These are phyloP conservation scores for Boletus subparvulus DNA, from an alignment of 768 basidiomycete genomes.

Conservation along the genomic window DNA sequence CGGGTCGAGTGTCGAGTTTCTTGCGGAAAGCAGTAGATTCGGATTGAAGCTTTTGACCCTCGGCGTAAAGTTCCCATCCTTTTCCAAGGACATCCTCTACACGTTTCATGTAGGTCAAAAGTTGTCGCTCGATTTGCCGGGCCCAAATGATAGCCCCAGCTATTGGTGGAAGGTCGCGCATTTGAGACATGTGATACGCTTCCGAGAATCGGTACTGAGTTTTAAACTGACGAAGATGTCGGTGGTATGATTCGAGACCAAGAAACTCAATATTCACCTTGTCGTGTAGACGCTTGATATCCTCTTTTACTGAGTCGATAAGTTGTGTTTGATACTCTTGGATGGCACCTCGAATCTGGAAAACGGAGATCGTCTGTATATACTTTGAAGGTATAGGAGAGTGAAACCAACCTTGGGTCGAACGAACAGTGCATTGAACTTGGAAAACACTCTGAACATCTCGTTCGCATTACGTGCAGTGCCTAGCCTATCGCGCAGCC, in stretches of 20 bases:
- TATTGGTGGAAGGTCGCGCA: constrained; percentile 98
- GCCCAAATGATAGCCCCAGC: constrained; percentile 99
- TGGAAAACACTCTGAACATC: constrained; percentile 99
- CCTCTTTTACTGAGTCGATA: constrained; percentile 98
- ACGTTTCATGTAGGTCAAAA: constrained; percentile 96
- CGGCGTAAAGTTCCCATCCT: constrained; percentile 99
- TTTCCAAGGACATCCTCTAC: constrained; percentile 98
- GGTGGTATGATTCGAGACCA: neutral
- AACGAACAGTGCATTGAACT: constrained; percentile 96
- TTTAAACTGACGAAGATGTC: constrained; percentile 65
- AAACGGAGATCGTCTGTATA: neutral
- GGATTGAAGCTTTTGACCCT: constrained; percentile 94
- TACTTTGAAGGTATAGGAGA: neutral
- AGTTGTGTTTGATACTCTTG: constrained; percentile 99
- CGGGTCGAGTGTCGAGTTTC: constrained; percentile 91
- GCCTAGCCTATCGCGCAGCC: constrained; percentile 86
- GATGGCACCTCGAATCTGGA: constrained; percentile 92
- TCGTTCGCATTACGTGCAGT: constrained; percentile 97
- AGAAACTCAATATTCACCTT: constrained; percentile 50
- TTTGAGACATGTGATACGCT: constrained; percentile 97
- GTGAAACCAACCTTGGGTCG: constrained; percentile 73
- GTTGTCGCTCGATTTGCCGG: constrained; percentile 95
- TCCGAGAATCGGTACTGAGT: constrained; percentile 94
- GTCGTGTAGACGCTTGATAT: constrained; percentile 92
- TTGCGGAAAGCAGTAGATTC: constrained; percentile 90